These are phyloP conservation scores for Ophidiomyces ophidiicola DNA, from an alignment of 2,329 filamentous ascomycete species.

Conservation along the genomic window DNA sequence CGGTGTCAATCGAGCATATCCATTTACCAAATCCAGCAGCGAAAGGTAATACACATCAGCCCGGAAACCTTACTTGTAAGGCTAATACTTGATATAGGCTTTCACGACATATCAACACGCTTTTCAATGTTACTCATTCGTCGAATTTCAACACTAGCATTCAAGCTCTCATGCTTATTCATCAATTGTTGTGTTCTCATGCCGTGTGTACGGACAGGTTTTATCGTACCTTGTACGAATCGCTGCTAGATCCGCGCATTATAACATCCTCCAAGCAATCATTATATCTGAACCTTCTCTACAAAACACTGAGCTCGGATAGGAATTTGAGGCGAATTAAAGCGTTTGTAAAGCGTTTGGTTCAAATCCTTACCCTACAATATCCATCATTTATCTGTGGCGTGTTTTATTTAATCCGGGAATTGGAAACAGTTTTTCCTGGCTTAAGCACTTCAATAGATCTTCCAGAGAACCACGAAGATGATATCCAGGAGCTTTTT, in stretches of 20 bases:
- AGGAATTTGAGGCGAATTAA: constrained; percentile 85
- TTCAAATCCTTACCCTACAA: constrained; percentile 78
- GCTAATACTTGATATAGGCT: constrained; percentile 41
- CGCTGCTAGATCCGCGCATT: constrained; percentile 77
- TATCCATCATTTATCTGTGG: constrained; percentile 88
- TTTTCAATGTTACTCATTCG: constrained; percentile 93
- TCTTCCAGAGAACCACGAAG: constrained; percentile 66
- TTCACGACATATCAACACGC: constrained; percentile 78
- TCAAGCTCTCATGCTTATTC: constrained; percentile 86
- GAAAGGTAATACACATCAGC: constrained; percentile 45
- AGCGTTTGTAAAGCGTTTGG: constrained; percentile 84
- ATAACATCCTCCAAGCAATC: constrained; percentile 87
- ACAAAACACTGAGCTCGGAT: constrained; percentile 77
- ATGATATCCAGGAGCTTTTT: constrained; percentile 55
- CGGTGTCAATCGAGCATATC: constrained; percentile 90
- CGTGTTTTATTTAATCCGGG: constrained; percentile 75
- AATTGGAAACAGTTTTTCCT: constrained; percentile 68
- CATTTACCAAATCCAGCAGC: constrained; percentile 74
- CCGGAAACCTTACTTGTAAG: constrained; percentile 4
- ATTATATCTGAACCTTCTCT: constrained; percentile 84
- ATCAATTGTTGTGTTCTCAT: constrained; percentile 73
- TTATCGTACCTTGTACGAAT: constrained; percentile 92
- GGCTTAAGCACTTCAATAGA: constrained; percentile 66
- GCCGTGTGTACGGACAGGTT: constrained; percentile 78
- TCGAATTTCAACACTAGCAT: constrained; percentile 98